phyloP scores from a whole-genome alignment of 2,329 filamentous ascomycete species.

The Diaporthe citriasiana region DNA sequence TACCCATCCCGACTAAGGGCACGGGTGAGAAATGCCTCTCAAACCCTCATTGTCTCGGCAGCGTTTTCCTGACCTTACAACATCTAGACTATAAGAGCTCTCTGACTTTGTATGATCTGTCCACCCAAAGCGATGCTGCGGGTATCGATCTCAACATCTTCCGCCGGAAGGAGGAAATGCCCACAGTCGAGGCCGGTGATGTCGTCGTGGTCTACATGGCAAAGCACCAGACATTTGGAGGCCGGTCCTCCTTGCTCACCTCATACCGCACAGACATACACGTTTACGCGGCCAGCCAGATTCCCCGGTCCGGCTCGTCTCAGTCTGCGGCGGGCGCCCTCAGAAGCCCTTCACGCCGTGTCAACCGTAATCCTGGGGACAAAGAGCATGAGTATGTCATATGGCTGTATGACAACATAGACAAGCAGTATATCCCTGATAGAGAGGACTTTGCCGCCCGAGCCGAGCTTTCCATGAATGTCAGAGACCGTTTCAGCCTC shows the following conservation, averaged over 20 bases:
- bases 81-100: slow-evolving; percentile 70
- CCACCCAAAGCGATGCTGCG: slow-evolving; percentile 59
- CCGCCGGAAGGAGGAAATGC: slow-evolving; percentile 63
- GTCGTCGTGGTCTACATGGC: slow-evolving; percentile 73
- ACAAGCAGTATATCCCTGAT: slow-evolving; percentile 60
- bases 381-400: slow-evolving; percentile 62
- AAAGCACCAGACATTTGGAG: slow-evolving; percentile 62
- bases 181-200: slow-evolving; percentile 67
- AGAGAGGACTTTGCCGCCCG: slow-evolving; percentile 58
- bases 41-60: neutral
- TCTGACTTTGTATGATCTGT: slow-evolving; percentile 72
- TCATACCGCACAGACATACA: slow-evolving; percentile 56
- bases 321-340: slow-evolving; percentile 48
- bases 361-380: slow-evolving; percentile 44
- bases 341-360: slow-evolving; percentile 37
- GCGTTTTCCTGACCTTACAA: neutral
- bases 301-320: neutral
- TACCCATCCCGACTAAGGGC: slow-evolving; percentile 64
- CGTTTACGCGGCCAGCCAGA: slow-evolving; percentile 54
- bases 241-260: slow-evolving; percentile 60
- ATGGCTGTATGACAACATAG: slow-evolving; percentile 60
- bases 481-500: slow-evolving; percentile 71
- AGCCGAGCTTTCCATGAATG: slow-evolving; percentile 56
- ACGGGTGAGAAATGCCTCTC: slow-evolving; percentile 58
- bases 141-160: slow-evolving; percentile 73